Evolutionary conservation across 176 grass and related monocot species (phyloP).

Genomic region (Sorghum bicolor): Sorghum_bicolor_NCBIv3 NC_012870.2:20596501-20597000

Average conservation of each 20-base stretch:
- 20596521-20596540: not conserved
- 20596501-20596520: not conserved
- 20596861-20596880: constrained; percentile 96
- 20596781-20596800: constrained; percentile 83
- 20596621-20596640: constrained; percentile 3
- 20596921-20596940: not conserved
- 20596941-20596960: constrained; percentile 7
- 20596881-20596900: constrained; percentile 86
- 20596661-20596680: not conserved
- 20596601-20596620: not conserved
- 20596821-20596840: constrained; percentile 83
- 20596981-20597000: not conserved
- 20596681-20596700: not conserved
- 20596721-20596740: constrained; percentile 8
- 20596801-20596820: constrained; percentile 89
- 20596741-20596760: constrained; percentile 99
- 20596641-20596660: constrained; percentile 14
- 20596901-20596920: constrained; percentile 56
- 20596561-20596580: not conserved
- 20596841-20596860: constrained; percentile 73
- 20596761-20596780: constrained; percentile 89
- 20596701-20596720: constrained; percentile 10
- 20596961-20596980: not conserved
- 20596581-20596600: not conserved
- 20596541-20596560: not conserved